Evolutionary conservation across 306 rosid species (phyloP).

Genomic region (Geum urbanum): DNA sequence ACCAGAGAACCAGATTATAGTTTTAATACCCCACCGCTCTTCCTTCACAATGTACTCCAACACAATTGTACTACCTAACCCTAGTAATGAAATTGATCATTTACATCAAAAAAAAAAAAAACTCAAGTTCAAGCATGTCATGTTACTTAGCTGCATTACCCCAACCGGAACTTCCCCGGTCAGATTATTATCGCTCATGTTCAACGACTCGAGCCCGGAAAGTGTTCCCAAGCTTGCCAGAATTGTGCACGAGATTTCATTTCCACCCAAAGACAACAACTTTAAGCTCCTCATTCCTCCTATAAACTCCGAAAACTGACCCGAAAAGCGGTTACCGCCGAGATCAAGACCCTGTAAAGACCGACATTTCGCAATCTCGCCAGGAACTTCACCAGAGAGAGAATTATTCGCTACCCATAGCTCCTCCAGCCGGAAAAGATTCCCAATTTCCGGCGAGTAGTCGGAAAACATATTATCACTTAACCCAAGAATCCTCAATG

Average conservation of each 20-base stretch:
- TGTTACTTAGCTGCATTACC: conserved; percentile 48
- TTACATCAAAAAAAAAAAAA: no score
- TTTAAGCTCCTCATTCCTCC: conserved; percentile 40
- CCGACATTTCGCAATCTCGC: conserved; percentile 48
- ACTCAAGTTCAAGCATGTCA: conserved; percentile 60
- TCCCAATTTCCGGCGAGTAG: conserved; percentile 45
- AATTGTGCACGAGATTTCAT: conserved; percentile 46
- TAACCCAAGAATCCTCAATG: conserved; percentile 49
- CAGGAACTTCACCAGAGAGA: conserved; percentile 49
- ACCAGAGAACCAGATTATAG: no score
- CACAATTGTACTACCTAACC: no score
- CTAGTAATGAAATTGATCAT: no score
- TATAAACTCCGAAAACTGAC: conserved; percentile 49
- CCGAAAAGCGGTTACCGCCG: conserved; percentile 47
- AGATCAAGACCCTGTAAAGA: conserved; percentile 55
- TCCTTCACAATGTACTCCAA: no score
- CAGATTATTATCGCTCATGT: conserved; percentile 51
- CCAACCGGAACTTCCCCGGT: conserved; percentile 49
- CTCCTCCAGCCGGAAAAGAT: conserved; percentile 47
- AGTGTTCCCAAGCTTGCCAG: conserved; percentile 49
- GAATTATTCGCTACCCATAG: conserved; percentile 44
- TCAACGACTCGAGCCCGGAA: conserved; percentile 47
- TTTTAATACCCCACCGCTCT: no score
- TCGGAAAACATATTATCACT: conserved; percentile 67
- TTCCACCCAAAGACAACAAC: conserved; percentile 48